Evolutionary conservation across 2,329 filamentous ascomycete genomes (phyloP).

Genomic region (Verticillium zaregamsianum): DNA sequence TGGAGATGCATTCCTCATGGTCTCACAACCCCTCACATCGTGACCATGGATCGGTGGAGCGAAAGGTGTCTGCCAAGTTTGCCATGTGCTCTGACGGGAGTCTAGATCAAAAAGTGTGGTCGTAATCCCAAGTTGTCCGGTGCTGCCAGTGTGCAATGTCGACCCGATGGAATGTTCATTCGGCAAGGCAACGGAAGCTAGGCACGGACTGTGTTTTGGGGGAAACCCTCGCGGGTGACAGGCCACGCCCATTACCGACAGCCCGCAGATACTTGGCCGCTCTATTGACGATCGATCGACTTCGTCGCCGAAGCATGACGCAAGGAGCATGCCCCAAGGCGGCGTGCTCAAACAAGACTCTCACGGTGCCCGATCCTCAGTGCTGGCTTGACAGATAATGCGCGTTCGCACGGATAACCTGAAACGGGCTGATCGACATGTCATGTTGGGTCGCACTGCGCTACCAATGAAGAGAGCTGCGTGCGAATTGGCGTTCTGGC

Average conservation of each 20-base stretch:
- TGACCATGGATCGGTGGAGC: neutral
- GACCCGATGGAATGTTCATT: neutral
- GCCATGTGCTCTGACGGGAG: neutral
- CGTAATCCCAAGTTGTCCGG: neutral
- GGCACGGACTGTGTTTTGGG: neutral
- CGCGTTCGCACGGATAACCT: neutral
- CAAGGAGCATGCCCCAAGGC: neutral
- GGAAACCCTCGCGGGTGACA: neutral
- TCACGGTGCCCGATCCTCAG: neutral
- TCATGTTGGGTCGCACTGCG: neutral
- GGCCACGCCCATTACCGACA: neutral
- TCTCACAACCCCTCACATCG: neutral
- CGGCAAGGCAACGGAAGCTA: neutral
- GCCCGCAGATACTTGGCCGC: neutral
- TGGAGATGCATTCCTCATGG: slow-evolving; percentile 8
- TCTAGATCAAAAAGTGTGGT: neutral
- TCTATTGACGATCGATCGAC: neutral
- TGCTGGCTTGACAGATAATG: neutral
- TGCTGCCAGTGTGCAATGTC: neutral
- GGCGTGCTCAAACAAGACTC: neutral
- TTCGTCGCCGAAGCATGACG: neutral
- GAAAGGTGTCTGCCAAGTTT: neutral
- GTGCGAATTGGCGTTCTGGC: neutral
- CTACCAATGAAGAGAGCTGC: neutral
- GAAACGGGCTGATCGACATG: neutral